Percentiles rank a stretch among this genome's conserved stretches.
Conservation (phyloP, 441 rosid species). For the Corymbia calophylla region DNA sequence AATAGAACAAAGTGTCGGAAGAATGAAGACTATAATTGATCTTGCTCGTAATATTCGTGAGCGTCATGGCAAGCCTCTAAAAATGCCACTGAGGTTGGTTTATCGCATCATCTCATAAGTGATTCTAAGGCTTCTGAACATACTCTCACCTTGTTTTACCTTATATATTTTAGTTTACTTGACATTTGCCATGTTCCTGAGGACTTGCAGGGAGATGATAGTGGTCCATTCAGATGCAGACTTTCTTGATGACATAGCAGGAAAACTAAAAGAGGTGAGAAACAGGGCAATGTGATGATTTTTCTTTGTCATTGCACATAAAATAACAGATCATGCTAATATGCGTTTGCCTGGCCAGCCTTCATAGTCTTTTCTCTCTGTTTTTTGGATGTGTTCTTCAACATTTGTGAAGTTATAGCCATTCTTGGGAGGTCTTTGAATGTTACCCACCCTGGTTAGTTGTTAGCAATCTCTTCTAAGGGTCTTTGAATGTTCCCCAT, state of each 20-base stretch:
- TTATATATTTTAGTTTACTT: not conserved
- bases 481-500: not conserved
- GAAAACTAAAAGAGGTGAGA: conserved; percentile 81
- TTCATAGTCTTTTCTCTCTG: not conserved
- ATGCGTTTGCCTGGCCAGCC: not conserved
- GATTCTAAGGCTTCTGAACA: not conserved
- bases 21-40: conserved; percentile 97
- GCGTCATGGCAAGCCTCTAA: conserved; percentile 86
- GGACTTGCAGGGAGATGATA: conserved; percentile 70
- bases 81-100: conserved; percentile 81
- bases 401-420: not conserved
- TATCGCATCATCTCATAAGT: not conserved
- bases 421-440: not conserved
- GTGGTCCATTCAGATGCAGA: conserved; percentile 89
- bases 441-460: not conserved
- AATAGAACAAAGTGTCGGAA: conserved; percentile 88
- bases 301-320: not conserved
- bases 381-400: not conserved
- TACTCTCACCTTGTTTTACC: not conserved
- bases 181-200: not conserved
- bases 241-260: conserved; percentile 89
- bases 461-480: not conserved
- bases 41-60: conserved; percentile 97
- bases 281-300: not conserved
- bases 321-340: not conserved